A percentile compares a stretch with the other conserved stretches of the same genome.
Evolutionary conservation across 2,329 filamentous ascomycete genomes (phyloP).

Genomic region (Lachnellula suecica): DNA sequence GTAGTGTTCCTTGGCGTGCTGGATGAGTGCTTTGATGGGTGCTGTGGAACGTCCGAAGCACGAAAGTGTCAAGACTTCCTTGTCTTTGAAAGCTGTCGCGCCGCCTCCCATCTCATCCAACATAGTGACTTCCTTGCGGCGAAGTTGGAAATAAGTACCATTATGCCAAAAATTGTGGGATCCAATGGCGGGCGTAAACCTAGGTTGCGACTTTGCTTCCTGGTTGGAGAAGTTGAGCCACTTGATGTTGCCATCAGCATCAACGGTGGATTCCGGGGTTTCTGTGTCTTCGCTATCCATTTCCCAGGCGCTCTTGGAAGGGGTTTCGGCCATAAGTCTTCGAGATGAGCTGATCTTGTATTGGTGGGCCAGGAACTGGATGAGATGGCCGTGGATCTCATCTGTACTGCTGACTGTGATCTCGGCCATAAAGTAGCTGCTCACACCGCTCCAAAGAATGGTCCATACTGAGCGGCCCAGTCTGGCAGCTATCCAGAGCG

Average conservation of each 20-base stretch:
- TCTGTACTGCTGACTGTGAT: slow-evolving; percentile 55
- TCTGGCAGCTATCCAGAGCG: slow-evolving; percentile 41
- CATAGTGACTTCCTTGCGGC: slow-evolving; percentile 22
- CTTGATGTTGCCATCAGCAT: slow-evolving; percentile 36
- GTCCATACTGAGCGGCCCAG: slow-evolving; percentile 37
- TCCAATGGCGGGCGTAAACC: slow-evolving; percentile 54
- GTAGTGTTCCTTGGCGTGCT: slow-evolving; percentile 52
- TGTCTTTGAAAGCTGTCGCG: slow-evolving; percentile 44
- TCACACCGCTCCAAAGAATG: slow-evolving; percentile 38
- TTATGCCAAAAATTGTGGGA: slow-evolving; percentile 54
- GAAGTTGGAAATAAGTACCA: slow-evolving; percentile 49
- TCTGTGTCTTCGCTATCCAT: slow-evolving; percentile 43
- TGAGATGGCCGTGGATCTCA: slow-evolving; percentile 57
- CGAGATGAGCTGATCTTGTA: slow-evolving; percentile 50
- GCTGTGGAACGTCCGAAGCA: slow-evolving; percentile 51
- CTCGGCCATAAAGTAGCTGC: slow-evolving; percentile 48
- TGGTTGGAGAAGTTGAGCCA: slow-evolving; percentile 62
- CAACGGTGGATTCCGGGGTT: slow-evolving; percentile 41
- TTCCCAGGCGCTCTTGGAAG: slow-evolving; percentile 54
- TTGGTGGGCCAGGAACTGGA: slow-evolving; percentile 57
- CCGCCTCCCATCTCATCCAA: slow-evolving; percentile 22
- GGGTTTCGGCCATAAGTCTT: slow-evolving; percentile 55
- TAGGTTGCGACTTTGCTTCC: slow-evolving; percentile 50
- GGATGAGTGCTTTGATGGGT: slow-evolving; percentile 56
- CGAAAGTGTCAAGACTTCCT: slow-evolving; percentile 52